phyloP scores from a whole-genome alignment of 306 rosid species.

The Vachellia collinsii region DNA sequence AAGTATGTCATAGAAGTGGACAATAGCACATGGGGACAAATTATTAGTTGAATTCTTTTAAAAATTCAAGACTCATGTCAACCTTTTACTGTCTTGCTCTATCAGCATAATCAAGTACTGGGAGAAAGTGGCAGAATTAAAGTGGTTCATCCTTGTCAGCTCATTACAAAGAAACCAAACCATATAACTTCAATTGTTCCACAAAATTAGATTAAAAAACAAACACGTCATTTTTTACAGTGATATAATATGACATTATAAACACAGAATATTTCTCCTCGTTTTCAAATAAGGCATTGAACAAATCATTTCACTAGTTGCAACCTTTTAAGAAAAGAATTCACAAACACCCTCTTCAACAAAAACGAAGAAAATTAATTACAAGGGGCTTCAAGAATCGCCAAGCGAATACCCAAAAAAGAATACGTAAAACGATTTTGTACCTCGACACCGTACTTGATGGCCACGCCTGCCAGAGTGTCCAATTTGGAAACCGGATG shows the following conservation, averaged over 20 bases:
- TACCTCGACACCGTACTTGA: slow-evolving; percentile 72
- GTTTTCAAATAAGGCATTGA: background rate
- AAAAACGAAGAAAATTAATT: background rate
- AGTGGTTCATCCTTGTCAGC: slow-evolving; percentile 28
- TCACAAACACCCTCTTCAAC: background rate
- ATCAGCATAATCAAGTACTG: background rate
- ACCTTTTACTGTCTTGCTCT: slow-evolving; percentile 5
- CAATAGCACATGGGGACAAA: slow-evolving; percentile 20
- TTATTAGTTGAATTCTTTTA: slow-evolving; percentile 17
- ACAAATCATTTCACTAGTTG: background rate
- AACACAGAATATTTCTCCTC: slow-evolving; percentile 15
- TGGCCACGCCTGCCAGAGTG: slow-evolving; percentile 67
- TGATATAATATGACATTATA: background rate
- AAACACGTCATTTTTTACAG: background rate
- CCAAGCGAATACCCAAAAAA: background rate
- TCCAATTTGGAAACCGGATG: slow-evolving; percentile 60
- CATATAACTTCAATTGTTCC: background rate
- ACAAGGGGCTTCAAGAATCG: background rate
- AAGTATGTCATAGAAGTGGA: slow-evolving; percentile 24
- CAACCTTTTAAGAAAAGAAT: background rate
- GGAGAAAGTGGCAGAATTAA: background rate
- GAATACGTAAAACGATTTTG: background rate
- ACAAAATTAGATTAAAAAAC: background rate
- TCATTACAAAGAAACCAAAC: slow-evolving; percentile 1
- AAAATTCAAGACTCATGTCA: background rate